Percentiles rank a stretch among this genome's conserved stretches.
These are phyloP conservation scores for Entomortierella parvispora DNA, from an alignment of 192 early-diverging fungal species.

Conservation along the genomic window DNA sequence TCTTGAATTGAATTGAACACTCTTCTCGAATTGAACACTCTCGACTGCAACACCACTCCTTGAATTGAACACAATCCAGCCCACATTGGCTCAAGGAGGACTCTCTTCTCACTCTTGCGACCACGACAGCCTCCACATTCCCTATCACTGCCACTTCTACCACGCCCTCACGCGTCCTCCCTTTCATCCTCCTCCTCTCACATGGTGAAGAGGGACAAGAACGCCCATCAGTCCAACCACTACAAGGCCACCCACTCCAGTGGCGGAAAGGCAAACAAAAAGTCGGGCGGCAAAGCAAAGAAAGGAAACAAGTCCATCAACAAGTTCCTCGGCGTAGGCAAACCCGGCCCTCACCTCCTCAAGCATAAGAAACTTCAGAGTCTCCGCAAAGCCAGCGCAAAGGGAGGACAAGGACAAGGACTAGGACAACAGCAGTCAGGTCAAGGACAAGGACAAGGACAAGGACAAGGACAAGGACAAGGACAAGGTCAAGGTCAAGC, in stretches of 20 bases:
- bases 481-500: not conserved
- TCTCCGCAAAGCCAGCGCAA: not conserved
- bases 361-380: constrained; percentile 8
- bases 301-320: constrained; percentile 46
- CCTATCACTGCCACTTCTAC: too few species aligned
- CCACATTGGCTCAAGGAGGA: too few species aligned
- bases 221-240: constrained; percentile 41
- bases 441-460: not conserved
- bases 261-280: constrained; percentile 24
- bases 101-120: too few species aligned
- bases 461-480: not conserved
- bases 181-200: not conserved
- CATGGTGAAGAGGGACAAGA: constrained; percentile 32
- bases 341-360: constrained; percentile 41
- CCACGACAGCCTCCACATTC: too few species aligned
- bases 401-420: not conserved
- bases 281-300: constrained; percentile 31
- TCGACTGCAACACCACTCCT: too few species aligned
- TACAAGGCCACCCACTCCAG: constrained; percentile 29
- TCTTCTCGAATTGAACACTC: too few species aligned
- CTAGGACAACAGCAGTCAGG: not conserved
- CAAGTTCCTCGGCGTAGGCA: constrained; percentile 36
- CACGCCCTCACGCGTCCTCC: too few species aligned
- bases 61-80: too few species aligned
- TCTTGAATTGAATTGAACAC: too few species aligned